phyloP scores from a whole-genome alignment of 2,329 filamentous ascomycete species.

The Neocatenulostroma microsporum region DNA sequence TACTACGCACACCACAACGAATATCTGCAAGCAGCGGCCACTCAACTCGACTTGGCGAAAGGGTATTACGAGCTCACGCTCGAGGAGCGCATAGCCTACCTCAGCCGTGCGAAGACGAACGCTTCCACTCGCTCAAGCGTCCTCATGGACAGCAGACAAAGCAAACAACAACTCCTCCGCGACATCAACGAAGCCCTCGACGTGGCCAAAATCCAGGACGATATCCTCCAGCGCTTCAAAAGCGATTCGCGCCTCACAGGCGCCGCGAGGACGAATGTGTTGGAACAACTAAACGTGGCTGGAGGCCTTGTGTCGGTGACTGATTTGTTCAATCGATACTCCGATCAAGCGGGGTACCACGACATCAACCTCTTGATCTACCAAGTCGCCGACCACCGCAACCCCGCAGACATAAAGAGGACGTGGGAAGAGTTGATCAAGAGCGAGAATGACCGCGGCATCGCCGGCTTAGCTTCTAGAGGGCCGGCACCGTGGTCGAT shows the following conservation, averaged over 20 bases:
- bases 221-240: slow-evolving; percentile 70
- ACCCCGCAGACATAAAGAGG: slow-evolving; percentile 69
- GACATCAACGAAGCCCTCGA: slow-evolving; percentile 81
- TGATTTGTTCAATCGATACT: slow-evolving; percentile 88
- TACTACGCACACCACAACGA: slow-evolving; percentile 81
- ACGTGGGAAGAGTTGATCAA: slow-evolving; percentile 81
- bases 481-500: slow-evolving; percentile 58
- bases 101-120: slow-evolving; percentile 86
- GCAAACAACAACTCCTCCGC: slow-evolving; percentile 77
- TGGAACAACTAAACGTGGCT: slow-evolving; percentile 51
- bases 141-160: slow-evolving; percentile 49
- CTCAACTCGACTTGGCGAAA: slow-evolving; percentile 68
- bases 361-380: slow-evolving; percentile 91
- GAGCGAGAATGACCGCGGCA: slow-evolving; percentile 49
- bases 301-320: slow-evolving; percentile 70
- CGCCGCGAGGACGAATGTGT: slow-evolving; percentile 56
- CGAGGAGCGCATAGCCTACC: slow-evolving; percentile 77
- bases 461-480: slow-evolving; percentile 25
- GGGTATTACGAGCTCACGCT: slow-evolving; percentile 70
- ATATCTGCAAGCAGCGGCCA: slow-evolving; percentile 79
- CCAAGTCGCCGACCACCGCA: slow-evolving; percentile 83
- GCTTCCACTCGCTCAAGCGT: slow-evolving; percentile 70
- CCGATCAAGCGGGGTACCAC: slow-evolving; percentile 85
- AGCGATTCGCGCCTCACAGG: slow-evolving; percentile 61
- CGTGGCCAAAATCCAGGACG: slow-evolving; percentile 90